phyloP scores from a whole-genome alignment of 345 rosid species.

The Pistacia vera region DNA sequence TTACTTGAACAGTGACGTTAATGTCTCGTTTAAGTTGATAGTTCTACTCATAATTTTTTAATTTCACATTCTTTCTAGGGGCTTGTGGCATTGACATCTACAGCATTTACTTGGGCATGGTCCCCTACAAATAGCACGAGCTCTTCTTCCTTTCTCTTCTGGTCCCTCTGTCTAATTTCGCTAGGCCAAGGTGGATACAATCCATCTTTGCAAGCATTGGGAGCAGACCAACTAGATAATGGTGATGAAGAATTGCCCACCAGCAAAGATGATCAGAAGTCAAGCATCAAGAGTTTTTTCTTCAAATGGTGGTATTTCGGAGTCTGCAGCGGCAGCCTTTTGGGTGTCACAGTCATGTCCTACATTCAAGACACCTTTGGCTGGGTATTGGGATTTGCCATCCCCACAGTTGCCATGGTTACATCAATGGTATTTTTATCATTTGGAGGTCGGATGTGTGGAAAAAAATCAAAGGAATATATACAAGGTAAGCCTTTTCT shows the following conservation, averaged over 20 bases:
- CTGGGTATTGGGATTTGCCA: constrained; percentile 90
- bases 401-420: constrained; percentile 77
- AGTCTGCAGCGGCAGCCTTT: constrained; percentile 79
- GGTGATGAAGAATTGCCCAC: constrained; percentile 48
- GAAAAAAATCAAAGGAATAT: constrained; percentile 31
- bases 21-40: neutral
- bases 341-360: constrained; percentile 85
- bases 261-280: constrained; percentile 37
- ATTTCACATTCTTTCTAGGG: constrained; percentile 49
- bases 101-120: constrained; percentile 61
- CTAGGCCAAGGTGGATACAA: constrained; percentile 82
- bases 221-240: constrained; percentile 75
- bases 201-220: constrained; percentile 94
- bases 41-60: neutral
- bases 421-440: constrained; percentile 50
- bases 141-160: constrained; percentile 60
- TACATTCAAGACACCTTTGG: constrained; percentile 89
- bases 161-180: constrained; percentile 75
- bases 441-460: constrained; percentile 59
- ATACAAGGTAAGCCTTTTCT: constrained; percentile 26
- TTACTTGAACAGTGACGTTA: no score
- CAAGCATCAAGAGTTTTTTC: constrained; percentile 54
- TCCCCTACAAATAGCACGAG: constrained; percentile 40
- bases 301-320: constrained; percentile 98
- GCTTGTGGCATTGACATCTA: constrained; percentile 73